Evolutionary conservation across 2,329 filamentous ascomycete species (phyloP), one percentile per base, ranked within the genome.

Genomic region (Alternaria conjuncta): DNA sequence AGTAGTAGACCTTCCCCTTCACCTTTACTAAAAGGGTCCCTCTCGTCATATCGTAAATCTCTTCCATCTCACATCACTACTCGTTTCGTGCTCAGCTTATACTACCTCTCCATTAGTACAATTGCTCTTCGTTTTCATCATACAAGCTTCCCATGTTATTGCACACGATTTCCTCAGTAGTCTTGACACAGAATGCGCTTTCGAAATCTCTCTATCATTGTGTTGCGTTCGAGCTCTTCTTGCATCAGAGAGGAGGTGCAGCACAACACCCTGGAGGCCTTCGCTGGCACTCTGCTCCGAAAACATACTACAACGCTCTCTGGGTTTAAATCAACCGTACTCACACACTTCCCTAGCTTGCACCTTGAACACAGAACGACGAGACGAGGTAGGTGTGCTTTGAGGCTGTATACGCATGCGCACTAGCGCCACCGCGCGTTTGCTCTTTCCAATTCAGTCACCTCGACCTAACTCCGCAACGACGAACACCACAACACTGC

Each of bases 371-470:
- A 36, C 15, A 41, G 1, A 11, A 41, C 3, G 15, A 41, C 4
- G n/a, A n/a, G 36, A 41, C 36, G 15, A 4, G 20, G 20, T n/a
- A 55, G 25, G 41, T 10, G 49, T 15, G 26, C 36, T 41, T n/a
- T 41, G 36, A 41, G 15, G 9, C 36, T 41, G 36, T 41, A 18
- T 41, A 41, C 36, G 15, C 28, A 25, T 26, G 15, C 21, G 36
- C 57, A 30, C 47, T 9, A 15, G 50, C 45, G 50, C 30, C 53
- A 60, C 41, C 46, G 49, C 30, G 32, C 18, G 55, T 62, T 45
- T 55, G 46, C 58, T 62, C 55, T 23, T 62, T 61, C 36, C 55
- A 54, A 47, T 20, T 47, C 20, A 23, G 23, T 65, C 55, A 61
- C 54, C 54, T 60, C n/a, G 25, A 64, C 51, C 23, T 43, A 43